Conservation (phyloP, 2,329 filamentous ascomycete species). For the Claviceps spartinae region DNA sequence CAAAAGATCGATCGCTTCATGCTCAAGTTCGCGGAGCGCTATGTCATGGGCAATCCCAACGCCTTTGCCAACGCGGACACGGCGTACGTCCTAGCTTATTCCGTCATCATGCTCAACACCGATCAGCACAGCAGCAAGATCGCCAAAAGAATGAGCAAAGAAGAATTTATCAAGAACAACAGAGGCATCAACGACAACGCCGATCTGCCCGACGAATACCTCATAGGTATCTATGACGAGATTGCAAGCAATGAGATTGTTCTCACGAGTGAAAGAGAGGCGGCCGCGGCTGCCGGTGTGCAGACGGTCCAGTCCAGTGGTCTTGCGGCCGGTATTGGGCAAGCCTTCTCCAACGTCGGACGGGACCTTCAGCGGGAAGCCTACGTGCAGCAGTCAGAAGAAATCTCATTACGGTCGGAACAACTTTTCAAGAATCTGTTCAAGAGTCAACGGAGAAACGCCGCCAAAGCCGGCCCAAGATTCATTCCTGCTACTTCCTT, state of each 20-base stretch:
- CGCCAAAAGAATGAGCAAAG: constrained; percentile 74
- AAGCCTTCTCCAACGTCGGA: constrained; percentile 82
- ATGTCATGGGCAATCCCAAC: constrained; percentile 88
- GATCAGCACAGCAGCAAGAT: constrained; percentile 89
- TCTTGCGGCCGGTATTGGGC: constrained; percentile 70
- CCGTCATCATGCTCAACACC: constrained; percentile 91
- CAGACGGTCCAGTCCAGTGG: constrained; percentile 41
- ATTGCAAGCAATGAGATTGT: constrained; percentile 89
- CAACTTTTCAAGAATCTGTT: constrained; percentile 91
- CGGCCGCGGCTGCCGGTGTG: constrained; percentile 66
- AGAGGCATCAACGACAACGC: constrained; percentile 94
- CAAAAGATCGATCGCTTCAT: constrained; percentile 99
- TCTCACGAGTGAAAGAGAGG: constrained; percentile 79
- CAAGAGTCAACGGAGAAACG: constrained; percentile 72
- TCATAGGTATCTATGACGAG: constrained; percentile 80
- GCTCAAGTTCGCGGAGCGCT: constrained; percentile 96
- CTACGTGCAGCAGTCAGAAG: constrained; percentile 87
- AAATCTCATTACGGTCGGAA: constrained; percentile 61
- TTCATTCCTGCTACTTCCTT: constrained; percentile 91
- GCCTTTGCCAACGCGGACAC: constrained; percentile 97
- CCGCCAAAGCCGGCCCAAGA: constrained; percentile 51
- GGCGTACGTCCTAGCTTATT: constrained; percentile 90
- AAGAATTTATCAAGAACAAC: constrained; percentile 99
- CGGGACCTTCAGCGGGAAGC: constrained; percentile 86
- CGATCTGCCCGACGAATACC: constrained; percentile 85